Conservation (phyloP, 176 grass and related monocot species). For the Neostapfia colusana region DNA sequence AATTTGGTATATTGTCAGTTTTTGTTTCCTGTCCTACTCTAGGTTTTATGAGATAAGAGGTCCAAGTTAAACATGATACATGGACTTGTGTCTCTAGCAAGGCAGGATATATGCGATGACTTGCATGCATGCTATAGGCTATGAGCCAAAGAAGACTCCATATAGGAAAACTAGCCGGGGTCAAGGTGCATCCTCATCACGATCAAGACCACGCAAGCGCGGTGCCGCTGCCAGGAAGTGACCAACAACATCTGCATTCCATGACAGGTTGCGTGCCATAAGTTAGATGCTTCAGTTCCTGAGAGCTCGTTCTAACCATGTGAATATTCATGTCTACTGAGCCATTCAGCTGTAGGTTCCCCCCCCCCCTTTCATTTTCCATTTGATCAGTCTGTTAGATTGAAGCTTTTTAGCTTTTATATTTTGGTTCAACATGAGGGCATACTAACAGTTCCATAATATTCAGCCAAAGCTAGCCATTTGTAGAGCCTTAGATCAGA, state of each 20-base stretch:
- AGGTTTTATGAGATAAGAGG: too few species aligned
- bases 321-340: slow-evolving; percentile 41
- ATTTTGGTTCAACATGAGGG: slow-evolving; percentile 15
- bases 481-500: not conserved
- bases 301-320: slow-evolving; percentile 26
- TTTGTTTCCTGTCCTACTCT: too few species aligned
- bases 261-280: not conserved
- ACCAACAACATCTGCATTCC: slow-evolving; percentile 16
- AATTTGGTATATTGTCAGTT: too few species aligned
- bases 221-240: slow-evolving; percentile 22
- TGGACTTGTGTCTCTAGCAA: slow-evolving; percentile 70
- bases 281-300: not conserved
- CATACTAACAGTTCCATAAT: not conserved
- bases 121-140: slow-evolving; percentile 70
- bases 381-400: slow-evolving; percentile 13
- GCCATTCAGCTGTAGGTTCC: slow-evolving; percentile 4
- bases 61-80: too few species aligned
- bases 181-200: slow-evolving; percentile 23
- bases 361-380: not conserved
- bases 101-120: slow-evolving; percentile 88
- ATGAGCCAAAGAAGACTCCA: slow-evolving; percentile 65
- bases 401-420: not conserved
- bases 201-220: slow-evolving; percentile 7
- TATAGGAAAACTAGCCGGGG: slow-evolving; percentile 39
- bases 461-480: not conserved